These are phyloP conservation scores for Botrytis porri DNA, from an alignment of 2,329 filamentous ascomycete genomes.

Conservation along the genomic window DNA sequence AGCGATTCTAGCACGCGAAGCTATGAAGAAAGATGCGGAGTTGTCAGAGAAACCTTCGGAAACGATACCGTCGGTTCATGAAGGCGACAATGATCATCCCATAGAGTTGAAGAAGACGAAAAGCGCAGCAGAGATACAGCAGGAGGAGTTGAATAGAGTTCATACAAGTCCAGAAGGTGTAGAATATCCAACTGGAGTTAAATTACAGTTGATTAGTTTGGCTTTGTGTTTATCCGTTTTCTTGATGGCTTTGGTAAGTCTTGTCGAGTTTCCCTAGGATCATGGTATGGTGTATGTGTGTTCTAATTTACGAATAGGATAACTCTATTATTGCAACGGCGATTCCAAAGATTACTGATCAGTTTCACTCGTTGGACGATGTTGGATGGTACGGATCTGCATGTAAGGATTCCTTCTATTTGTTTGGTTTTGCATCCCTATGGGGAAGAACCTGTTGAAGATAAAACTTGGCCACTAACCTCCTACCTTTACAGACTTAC, in stretches of 20 bases:
- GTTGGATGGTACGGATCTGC: constrained; percentile 58
- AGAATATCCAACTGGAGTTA: constrained; percentile 36
- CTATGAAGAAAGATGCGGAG: not conserved
- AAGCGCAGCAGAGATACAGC: constrained; percentile 22
- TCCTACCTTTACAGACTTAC: constrained; percentile 1
- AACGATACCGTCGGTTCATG: not conserved
- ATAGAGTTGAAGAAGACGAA: constrained; percentile 15
- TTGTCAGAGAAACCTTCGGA: not conserved
- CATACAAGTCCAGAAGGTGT: constrained; percentile 34
- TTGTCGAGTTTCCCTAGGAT: too few species aligned
- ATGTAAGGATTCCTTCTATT: constrained; percentile 43
- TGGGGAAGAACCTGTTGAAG: not conserved
- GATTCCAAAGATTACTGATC: constrained; percentile 53
- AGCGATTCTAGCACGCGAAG: not conserved
- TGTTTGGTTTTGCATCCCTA: not conserved
- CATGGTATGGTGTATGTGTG: too few species aligned
- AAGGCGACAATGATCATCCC: not conserved
- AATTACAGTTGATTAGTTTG: constrained; percentile 32
- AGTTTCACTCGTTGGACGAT: constrained; percentile 49
- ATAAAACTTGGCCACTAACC: not conserved
- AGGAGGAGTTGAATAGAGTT: constrained; percentile 28
- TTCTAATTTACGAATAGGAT: constrained; percentile 10
- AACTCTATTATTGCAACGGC: constrained; percentile 44
- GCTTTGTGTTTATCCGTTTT: constrained; percentile 37
- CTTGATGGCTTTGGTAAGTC: constrained; percentile 29